Percentiles rank a stretch among this genome's conserved stretches.
Conservation (phyloP, 2,329 filamentous ascomycete genomes). For the Nothopassalora personata region DNA sequence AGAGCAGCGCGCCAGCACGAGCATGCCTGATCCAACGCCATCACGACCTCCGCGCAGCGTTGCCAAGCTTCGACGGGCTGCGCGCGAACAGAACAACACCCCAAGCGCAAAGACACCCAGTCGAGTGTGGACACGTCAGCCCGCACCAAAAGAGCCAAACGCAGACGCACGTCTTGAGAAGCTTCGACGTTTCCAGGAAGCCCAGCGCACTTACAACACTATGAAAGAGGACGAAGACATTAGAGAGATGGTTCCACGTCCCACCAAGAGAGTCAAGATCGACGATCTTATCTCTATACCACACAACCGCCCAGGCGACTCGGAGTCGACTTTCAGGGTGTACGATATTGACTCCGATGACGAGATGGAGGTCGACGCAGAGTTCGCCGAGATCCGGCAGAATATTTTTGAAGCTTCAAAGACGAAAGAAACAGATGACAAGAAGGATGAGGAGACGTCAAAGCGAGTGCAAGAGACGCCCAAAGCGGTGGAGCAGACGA, state of each 20-base stretch:
- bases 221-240: conserved; percentile 26
- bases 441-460: not conserved
- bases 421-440: conserved; percentile 1
- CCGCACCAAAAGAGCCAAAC: conserved; percentile 22
- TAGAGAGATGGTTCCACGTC: conserved; percentile 22
- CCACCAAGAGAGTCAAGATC: conserved; percentile 30
- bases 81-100: conserved; percentile 5
- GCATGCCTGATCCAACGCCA: conserved; percentile 9
- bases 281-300: conserved; percentile 28
- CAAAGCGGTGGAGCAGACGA: not conserved
- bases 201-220: conserved; percentile 19
- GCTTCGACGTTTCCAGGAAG: conserved; percentile 18
- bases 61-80: not conserved
- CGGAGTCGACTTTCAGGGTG: conserved; percentile 27
- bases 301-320: conserved; percentile 29
- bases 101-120: conserved; percentile 4
- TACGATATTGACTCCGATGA: conserved; percentile 30
- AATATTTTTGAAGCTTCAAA: conserved; percentile 24
- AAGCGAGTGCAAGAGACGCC: not conserved
- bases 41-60: conserved; percentile 6
- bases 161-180: conserved; percentile 27
- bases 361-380: conserved; percentile 31
- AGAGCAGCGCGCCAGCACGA: conserved; percentile 3
- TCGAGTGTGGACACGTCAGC: conserved; percentile 11
- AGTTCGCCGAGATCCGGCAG: conserved; percentile 15